Evolutionary conservation across 805 yeast genomes (phyloP).

Genomic region (Kodamaea neixiangensis): DNA sequence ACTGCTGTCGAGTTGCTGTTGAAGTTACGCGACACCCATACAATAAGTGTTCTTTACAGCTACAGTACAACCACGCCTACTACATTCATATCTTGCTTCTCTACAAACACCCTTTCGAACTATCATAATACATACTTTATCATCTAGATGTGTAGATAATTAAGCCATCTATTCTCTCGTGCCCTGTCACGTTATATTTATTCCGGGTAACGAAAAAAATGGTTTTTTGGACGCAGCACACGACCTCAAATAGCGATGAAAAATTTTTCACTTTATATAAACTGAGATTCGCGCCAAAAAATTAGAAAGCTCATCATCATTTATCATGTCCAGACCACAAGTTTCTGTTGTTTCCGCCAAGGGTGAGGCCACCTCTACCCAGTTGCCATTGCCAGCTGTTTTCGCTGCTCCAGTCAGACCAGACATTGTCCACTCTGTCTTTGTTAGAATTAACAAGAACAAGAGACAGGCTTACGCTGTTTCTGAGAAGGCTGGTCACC

Average conservation of each 20-base stretch:
- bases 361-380: conserved; percentile 84
- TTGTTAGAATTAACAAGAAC: conserved; percentile 99
- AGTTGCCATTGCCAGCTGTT: conserved; percentile 96
- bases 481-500: conserved; percentile 99
- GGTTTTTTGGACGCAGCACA: background rate
- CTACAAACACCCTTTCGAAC: background rate
- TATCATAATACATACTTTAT: background rate
- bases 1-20: conserved; percentile 25
- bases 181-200: background rate
- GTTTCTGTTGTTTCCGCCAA: conserved; percentile 88
- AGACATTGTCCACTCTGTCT: conserved; percentile 98
- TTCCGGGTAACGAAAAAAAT: conserved; percentile 14
- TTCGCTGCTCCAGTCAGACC: conserved; percentile 99
- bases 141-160: background rate
- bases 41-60: too few species aligned
- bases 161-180: background rate
- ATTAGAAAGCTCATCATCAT: conserved; percentile 21
- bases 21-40: background rate
- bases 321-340: conserved; percentile 80
- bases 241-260: conserved; percentile 12
- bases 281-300: conserved; percentile 4
- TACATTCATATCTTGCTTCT: background rate
- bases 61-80: background rate
- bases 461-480: conserved; percentile 99
- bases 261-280: conserved; percentile 17